Percentiles rank a stretch among this genome's conserved stretches.
Evolutionary conservation across 2,329 filamentous ascomycete species (phyloP).

Genomic region (Coniochaeta ligniaria): DNA sequence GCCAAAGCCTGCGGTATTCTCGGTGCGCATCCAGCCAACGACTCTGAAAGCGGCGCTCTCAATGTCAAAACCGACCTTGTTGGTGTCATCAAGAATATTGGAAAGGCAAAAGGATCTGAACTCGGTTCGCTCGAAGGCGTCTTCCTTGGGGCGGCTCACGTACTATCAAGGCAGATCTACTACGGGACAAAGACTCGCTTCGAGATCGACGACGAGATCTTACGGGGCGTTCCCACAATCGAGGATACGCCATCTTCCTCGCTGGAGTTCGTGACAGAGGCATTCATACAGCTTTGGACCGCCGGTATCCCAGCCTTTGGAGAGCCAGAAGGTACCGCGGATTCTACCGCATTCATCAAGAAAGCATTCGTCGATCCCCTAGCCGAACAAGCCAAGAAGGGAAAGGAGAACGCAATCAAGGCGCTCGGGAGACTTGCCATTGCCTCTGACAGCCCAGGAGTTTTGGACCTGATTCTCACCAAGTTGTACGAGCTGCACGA

Average conservation of each 20-base stretch:
- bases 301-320: conserved; percentile 26
- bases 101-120: conserved; percentile 34
- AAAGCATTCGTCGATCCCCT: conserved; percentile 54
- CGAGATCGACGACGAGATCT: not conserved
- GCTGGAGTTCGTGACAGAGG: conserved; percentile 35
- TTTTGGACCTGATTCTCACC: conserved; percentile 51
- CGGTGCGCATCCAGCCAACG: conserved; percentile 53
- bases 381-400: conserved; percentile 63
- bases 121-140: conserved; percentile 39
- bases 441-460: conserved; percentile 35
- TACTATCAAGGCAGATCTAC: conserved; percentile 36
- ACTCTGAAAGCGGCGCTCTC: conserved; percentile 22
- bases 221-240: not conserved
- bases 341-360: conserved; percentile 20
- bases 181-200: conserved; percentile 19
- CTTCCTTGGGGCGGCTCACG: conserved; percentile 34
- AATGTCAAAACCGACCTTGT: conserved; percentile 33
- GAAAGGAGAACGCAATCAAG: conserved; percentile 75
- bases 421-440: conserved; percentile 72
- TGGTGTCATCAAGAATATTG: conserved; percentile 40
- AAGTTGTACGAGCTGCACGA: conserved; percentile 74
- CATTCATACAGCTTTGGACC: conserved; percentile 35
- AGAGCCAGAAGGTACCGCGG: conserved; percentile 6
- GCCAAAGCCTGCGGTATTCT: conserved; percentile 72
- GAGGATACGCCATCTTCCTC: not conserved